Percentiles rank a stretch among this genome's conserved stretches.
These are phyloP conservation scores for Suhomyces maxii DNA, from an alignment of 1,139 yeast species.

Conservation along the genomic window DNA sequence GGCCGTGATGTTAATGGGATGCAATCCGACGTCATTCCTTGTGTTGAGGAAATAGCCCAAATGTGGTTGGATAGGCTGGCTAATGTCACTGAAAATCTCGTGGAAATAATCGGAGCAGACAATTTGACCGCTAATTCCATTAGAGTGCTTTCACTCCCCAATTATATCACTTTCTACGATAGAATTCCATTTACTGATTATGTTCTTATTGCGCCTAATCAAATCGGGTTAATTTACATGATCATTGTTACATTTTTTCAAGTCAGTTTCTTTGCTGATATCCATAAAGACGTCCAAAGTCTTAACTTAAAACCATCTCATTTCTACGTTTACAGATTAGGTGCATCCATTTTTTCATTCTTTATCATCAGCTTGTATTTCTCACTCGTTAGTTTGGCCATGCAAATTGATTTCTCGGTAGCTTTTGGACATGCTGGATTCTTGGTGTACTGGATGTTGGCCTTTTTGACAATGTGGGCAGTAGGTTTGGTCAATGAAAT, in stretches of 20 bases:
- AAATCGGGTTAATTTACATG: slow-evolving; percentile 74
- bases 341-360: slow-evolving; percentile 31
- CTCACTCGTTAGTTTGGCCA: slow-evolving; percentile 42
- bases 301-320: slow-evolving; percentile 30
- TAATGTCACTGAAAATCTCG: slow-evolving; percentile 12
- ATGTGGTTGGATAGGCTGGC: slow-evolving; percentile 18
- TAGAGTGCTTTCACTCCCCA: slow-evolving; percentile 31
- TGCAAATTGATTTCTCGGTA: slow-evolving; percentile 41
- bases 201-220: slow-evolving; percentile 61
- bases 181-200: slow-evolving; percentile 51
- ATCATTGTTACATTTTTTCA: slow-evolving; percentile 60
- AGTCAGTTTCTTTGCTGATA: slow-evolving; percentile 15
- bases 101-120: slow-evolving; percentile 10
- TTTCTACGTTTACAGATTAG: slow-evolving; percentile 32
- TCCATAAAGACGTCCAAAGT: slow-evolving; percentile 15
- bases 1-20: slow-evolving; percentile 41
- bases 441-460: slow-evolving; percentile 46
- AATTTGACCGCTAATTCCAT: slow-evolving; percentile 16
- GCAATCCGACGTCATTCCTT: slow-evolving; percentile 28
- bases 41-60: slow-evolving; percentile 18
- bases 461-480: slow-evolving; percentile 44
- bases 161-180: slow-evolving; percentile 44
- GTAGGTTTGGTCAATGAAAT: slow-evolving; percentile 46
- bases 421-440: slow-evolving; percentile 46
- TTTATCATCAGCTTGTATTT: slow-evolving; percentile 38